Percentiles rank a stretch among this genome's conserved stretches.
phyloP scores from a whole-genome alignment of 2,329 filamentous ascomycete species.

The Hypoxylon sp. region DNA sequence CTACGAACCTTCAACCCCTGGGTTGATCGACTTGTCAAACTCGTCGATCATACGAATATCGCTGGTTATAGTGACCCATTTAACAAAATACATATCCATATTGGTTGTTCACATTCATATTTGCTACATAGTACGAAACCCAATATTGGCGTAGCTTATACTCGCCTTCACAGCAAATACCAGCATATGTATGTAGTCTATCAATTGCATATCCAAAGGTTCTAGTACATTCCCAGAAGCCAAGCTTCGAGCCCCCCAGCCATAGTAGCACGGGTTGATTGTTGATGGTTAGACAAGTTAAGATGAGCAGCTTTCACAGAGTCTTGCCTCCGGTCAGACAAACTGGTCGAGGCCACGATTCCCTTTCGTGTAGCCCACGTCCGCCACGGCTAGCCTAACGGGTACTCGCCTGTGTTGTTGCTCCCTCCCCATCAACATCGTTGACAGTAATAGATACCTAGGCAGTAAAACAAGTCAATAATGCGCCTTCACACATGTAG shows the following conservation, averaged over 20 bases:
- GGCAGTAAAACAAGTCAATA: not conserved
- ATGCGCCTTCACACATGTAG: not conserved
- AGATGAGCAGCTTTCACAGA: constrained; percentile 6
- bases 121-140: too few species aligned
- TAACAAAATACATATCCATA: constrained; percentile 4
- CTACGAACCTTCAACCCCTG: constrained; percentile 1
- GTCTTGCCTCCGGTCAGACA: constrained; percentile 17
- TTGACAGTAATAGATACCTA: too few species aligned
- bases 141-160: not conserved
- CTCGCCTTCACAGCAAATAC: not conserved
- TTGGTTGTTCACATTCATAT: not conserved
- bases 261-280: not conserved
- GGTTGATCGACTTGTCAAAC: constrained; percentile 29
- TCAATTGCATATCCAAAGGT: not conserved
- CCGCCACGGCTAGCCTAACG: not conserved
- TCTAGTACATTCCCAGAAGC: not conserved
- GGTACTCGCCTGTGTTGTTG: not conserved
- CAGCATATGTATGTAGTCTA: not conserved
- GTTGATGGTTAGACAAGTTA: constrained; percentile 1
- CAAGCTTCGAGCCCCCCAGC: not conserved
- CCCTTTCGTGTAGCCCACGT: not conserved
- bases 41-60: constrained; percentile 30
- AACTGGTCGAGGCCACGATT: not conserved
- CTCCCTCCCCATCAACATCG: not conserved
- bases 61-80: constrained; percentile 1